phyloP scores from a whole-genome alignment of 495 filamentous ascomycete genomes.

The Niebla homalea region DNA sequence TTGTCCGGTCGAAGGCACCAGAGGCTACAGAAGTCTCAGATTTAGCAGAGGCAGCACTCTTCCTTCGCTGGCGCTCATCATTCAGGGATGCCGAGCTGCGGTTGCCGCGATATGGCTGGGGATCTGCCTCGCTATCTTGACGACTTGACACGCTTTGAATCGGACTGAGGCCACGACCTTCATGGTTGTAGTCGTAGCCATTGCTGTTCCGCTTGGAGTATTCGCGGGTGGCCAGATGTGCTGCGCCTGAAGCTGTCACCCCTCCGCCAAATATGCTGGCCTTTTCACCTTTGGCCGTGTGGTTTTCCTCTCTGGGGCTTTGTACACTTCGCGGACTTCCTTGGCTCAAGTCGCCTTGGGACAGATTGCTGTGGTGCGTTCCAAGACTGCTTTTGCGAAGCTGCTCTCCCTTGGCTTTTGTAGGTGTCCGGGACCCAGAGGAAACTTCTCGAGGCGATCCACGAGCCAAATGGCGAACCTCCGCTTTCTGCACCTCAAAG shows the following conservation, averaged over 20 bases:
- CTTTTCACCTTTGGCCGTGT: constrained; percentile 28
- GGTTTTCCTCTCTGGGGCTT: constrained; percentile 30
- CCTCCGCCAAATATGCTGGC: constrained; percentile 28
- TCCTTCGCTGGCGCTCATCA: constrained; percentile 21
- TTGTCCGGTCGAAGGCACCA: constrained; percentile 38
- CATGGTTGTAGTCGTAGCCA: constrained; percentile 39
- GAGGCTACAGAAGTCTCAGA: constrained; percentile 42
- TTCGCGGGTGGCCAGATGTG: constrained; percentile 32
- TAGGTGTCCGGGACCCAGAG: constrained; percentile 44
- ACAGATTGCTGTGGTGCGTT: constrained; percentile 46
- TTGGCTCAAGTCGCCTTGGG: constrained; percentile 39
- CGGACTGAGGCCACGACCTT: constrained; percentile 59
- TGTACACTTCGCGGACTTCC: constrained; percentile 37
- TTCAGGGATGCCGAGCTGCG: constrained; percentile 35
- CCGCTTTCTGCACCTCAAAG: constrained; percentile 25
- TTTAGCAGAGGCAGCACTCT: constrained; percentile 33
- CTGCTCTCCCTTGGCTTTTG: constrained; percentile 34
- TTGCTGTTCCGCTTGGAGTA: constrained; percentile 28
- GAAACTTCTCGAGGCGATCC: constrained; percentile 36
- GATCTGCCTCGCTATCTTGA: constrained; percentile 37
- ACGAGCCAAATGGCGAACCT: constrained; percentile 41
- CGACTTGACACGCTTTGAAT: constrained; percentile 80
- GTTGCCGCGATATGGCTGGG: constrained; percentile 32
- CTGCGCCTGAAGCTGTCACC: constrained; percentile 29
- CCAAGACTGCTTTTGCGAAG: constrained; percentile 30